Evolutionary conservation across 306 rosid genomes (phyloP), one percentile per base, ranked within the genome.

Genomic region (Malus sylvestris): DNA sequence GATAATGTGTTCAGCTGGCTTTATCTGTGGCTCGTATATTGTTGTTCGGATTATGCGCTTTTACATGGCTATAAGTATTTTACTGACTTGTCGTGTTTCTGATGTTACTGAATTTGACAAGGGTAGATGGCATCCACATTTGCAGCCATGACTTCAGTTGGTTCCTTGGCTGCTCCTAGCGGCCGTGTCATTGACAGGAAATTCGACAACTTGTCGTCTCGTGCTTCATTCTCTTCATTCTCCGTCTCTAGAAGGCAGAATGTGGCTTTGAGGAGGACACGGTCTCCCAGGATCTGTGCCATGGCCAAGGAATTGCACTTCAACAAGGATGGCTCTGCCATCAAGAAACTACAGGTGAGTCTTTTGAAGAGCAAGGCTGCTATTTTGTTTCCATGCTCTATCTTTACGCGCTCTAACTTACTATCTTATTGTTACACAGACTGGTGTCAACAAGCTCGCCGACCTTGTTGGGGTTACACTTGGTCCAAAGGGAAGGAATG

Each of bases 401-500:
- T 13, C 4, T 8, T 6, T 25, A 7, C 55, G 27, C 6, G 20
- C 16, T 5, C 4, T 53, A 1, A 11, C 53, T 46, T 22, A 8
- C 18, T 10, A 67, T 76, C 35, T 15, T 19, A 30, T 68, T 57
- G 3, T 73, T 57, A 69, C 77, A 40, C 85, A 96, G 99, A 86
- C 68, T 55, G 99, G 99, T 65, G 99, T 96, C 70, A 96, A 96
- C 88, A 96, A 96, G 89, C 99, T 96, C 29, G 98, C 99, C 32
- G 99, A 96, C 78, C 84, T 96, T 63, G 99, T 96, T 70, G 99
- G 99, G 8, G 99, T 96, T 67, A 96, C 99, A 0, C 99, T 96
- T 78, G 99, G 99, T 46, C 99, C 99, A 4, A 96, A 93, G 83
- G 99, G 99, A 46, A 91, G 99, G 82, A 96, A 96, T 83, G 99